Percentiles rank a stretch among this genome's conserved stretches.
phyloP scores from a whole-genome alignment of 768 basidiomycete species.

The Suillus americanus region DNA sequence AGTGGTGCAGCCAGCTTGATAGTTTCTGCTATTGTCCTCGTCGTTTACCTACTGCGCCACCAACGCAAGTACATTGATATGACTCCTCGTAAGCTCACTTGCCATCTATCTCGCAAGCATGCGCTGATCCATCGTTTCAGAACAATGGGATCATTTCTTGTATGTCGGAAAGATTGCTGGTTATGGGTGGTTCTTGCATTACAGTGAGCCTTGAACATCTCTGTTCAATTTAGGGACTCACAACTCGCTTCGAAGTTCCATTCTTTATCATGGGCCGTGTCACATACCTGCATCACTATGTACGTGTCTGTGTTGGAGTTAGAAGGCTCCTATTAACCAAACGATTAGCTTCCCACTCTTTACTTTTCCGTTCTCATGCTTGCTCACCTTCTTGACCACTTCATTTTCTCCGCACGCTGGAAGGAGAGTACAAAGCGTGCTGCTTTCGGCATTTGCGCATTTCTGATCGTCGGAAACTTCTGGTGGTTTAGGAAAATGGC shows the following conservation, averaged over 20 bases:
- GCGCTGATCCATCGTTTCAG: conserved; percentile 32
- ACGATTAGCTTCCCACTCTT: conserved; percentile 80
- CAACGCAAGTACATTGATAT: conserved; percentile 93
- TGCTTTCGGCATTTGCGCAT: conserved; percentile 62
- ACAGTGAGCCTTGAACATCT: conserved; percentile 47
- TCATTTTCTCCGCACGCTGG: conserved; percentile 79
- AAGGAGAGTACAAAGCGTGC: conserved; percentile 66
- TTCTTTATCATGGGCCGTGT: conserved; percentile 99
- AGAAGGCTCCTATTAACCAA: not conserved
- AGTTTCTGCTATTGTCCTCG: conserved; percentile 49
- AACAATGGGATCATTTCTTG: conserved; percentile 93
- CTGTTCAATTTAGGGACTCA: not conserved
- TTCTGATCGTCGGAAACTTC: conserved; percentile 71
- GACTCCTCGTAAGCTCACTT: conserved; percentile 66
- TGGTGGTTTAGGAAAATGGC: conserved; percentile 94
- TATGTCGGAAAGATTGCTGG: conserved; percentile 92
- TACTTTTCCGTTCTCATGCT: conserved; percentile 95
- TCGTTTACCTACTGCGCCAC: conserved; percentile 72
- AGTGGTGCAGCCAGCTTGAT: conserved; percentile 67
- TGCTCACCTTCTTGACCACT: conserved; percentile 89
- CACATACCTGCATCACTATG: conserved; percentile 96
- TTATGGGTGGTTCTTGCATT: conserved; percentile 92
- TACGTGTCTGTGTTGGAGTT: conserved; percentile 38
- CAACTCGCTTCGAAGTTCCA: conserved; percentile 56
- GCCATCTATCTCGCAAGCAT: not conserved